These are phyloP conservation scores for Hypomyces rosellus DNA, from an alignment of 2,329 filamentous ascomycete species.

Conservation along the genomic window DNA sequence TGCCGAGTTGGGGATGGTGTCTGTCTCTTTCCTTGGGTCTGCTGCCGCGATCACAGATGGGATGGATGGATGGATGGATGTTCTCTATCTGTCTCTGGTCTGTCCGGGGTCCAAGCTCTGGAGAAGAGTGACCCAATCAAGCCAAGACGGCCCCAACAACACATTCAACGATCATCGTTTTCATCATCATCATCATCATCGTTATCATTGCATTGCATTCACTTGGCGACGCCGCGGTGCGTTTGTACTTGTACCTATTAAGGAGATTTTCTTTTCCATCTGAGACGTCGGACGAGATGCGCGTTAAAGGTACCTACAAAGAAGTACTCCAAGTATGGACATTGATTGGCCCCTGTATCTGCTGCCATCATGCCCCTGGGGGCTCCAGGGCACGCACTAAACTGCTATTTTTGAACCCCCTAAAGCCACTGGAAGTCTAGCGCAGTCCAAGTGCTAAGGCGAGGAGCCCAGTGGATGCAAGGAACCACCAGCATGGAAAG, in stretches of 20 bases:
- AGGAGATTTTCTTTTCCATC: neutral
- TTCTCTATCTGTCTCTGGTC: neutral
- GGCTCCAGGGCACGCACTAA: neutral
- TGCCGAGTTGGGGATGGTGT: slow-evolving; percentile 9
- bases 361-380: no score
- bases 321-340: neutral
- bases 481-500: neutral
- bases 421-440: slow-evolving; percentile 11
- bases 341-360: slow-evolving; percentile 2
- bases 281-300: no score
- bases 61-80: neutral
- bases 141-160: neutral
- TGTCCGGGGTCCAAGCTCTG: slow-evolving; percentile 8
- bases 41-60: slow-evolving; percentile 11
- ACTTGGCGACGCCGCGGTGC: no score
- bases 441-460: slow-evolving; percentile 1
- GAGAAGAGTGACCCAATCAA: neutral
- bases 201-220: no score
- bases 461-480: slow-evolving; percentile 5
- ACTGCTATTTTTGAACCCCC: slow-evolving; percentile 10
- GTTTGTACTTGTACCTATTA: neutral
- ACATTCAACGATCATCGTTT: neutral
- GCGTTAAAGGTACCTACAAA: no score
- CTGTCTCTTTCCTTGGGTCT: neutral
- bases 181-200: no score